Conservation (phyloP, 768 basidiomycete genomes). For the Inosperma sp. region DNA sequence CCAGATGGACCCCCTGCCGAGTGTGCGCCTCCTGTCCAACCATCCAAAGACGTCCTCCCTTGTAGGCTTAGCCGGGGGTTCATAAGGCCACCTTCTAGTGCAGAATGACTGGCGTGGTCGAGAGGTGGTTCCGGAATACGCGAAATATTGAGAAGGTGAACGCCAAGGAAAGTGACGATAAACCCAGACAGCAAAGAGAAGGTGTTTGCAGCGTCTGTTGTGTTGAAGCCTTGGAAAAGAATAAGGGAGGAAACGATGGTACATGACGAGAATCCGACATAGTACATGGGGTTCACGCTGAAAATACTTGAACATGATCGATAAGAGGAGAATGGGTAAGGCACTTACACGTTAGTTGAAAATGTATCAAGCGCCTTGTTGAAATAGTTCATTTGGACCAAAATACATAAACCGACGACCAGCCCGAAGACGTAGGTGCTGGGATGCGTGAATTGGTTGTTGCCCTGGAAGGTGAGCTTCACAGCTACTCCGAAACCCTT, state of each 20-base stretch:
- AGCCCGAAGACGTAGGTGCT: conserved; percentile 96
- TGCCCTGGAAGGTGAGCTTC: conserved; percentile 87
- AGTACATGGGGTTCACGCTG: conserved; percentile 97
- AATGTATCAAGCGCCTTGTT: conserved; percentile 97
- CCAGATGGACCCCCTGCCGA: conserved; percentile 16
- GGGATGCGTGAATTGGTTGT: conserved; percentile 91
- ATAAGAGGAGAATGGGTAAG: neutral
- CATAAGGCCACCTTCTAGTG: conserved; percentile 64
- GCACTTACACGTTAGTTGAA: conserved; percentile 90
- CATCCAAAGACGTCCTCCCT: conserved; percentile 77
- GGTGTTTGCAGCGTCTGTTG: conserved; percentile 73
- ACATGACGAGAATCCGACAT: conserved; percentile 91
- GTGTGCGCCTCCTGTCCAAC: conserved; percentile 45
- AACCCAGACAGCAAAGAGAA: conserved; percentile 88
- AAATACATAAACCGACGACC: conserved; percentile 76
- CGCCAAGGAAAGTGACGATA: conserved; percentile 90
- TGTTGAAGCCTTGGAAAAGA: conserved; percentile 97
- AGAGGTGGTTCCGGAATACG: conserved; percentile 48
- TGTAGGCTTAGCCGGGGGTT: conserved; percentile 77
- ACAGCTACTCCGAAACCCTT: conserved; percentile 97
- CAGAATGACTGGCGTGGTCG: conserved; percentile 39
- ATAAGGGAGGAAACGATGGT: conserved; percentile 94
- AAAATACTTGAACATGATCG: neutral
- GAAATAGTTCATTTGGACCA: conserved; percentile 94
- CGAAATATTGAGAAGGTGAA: conserved; percentile 88